A percentile compares a stretch with the other conserved stretches of the same genome.
These are phyloP conservation scores for Colletotrichum kahawae DNA, from an alignment of 2,329 filamentous ascomycete genomes.

Conservation along the genomic window DNA sequence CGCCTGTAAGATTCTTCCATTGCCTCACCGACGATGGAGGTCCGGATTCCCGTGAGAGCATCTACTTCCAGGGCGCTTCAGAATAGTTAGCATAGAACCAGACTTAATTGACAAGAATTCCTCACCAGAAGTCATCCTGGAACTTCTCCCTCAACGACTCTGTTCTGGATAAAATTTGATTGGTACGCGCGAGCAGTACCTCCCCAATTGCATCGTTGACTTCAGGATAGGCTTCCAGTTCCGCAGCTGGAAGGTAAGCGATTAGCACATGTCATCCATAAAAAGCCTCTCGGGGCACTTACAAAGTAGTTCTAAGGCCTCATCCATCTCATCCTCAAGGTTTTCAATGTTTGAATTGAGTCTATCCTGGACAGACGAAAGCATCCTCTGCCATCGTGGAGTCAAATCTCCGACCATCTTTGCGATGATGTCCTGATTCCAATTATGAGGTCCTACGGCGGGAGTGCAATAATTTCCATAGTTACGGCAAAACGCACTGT, in stretches of 20 bases:
- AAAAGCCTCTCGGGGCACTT: not conserved
- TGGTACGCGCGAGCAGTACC: not conserved
- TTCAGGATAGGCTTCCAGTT: not conserved
- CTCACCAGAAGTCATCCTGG: slow-evolving; percentile 5
- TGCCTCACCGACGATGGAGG: slow-evolving; percentile 38
- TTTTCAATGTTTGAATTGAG: not conserved
- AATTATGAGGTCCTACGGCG: slow-evolving; percentile 34
- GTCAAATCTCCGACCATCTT: slow-evolving; percentile 38
- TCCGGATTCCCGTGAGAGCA: slow-evolving; percentile 39
- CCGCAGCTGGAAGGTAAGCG: not conserved
- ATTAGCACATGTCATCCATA: not conserved
- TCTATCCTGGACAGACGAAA: not conserved
- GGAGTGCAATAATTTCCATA: slow-evolving; percentile 40
- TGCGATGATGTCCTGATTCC: slow-evolving; percentile 49
- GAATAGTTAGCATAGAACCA: not conserved
- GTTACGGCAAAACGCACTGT: slow-evolving; percentile 47
- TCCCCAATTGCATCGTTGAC: not conserved
- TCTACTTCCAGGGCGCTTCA: slow-evolving; percentile 37
- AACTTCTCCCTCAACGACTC: slow-evolving; percentile 30
- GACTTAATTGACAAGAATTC: not conserved
- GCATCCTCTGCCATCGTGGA: slow-evolving; percentile 34
- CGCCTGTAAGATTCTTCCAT: slow-evolving; percentile 39
- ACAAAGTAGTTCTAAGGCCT: not conserved
- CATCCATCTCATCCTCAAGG: not conserved
- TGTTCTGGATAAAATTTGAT: not conserved